phyloP scores from a whole-genome alignment of 164 flowering plant species.

The Piper betle region DNA sequence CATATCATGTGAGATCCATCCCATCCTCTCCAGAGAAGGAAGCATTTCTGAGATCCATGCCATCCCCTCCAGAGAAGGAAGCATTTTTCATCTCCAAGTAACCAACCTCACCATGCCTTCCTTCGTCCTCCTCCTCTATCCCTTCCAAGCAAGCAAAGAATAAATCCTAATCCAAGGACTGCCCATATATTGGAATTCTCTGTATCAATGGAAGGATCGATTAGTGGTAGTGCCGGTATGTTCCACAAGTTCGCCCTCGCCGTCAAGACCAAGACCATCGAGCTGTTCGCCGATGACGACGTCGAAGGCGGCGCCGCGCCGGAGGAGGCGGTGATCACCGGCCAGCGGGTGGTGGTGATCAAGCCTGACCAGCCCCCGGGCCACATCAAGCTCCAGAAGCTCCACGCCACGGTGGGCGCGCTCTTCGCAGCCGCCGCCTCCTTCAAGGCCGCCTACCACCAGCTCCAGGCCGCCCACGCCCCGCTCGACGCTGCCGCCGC shows the following conservation, averaged over 20 bases:
- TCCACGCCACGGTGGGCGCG: slow-evolving; percentile 38
- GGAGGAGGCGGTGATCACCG: slow-evolving; percentile 8
- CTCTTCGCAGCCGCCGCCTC: slow-evolving; percentile 68
- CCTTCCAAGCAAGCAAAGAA: too few species aligned
- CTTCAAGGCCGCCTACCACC: slow-evolving; percentile 83
- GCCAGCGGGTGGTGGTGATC: slow-evolving; percentile 6
- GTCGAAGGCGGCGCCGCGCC: slow-evolving; percentile 3
- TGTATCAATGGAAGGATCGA: slow-evolving; percentile 15
- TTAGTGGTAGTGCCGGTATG: slow-evolving; percentile 49
- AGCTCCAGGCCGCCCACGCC: slow-evolving; percentile 74
- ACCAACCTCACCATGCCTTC: too few species aligned
- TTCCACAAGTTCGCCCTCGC: slow-evolving; percentile 82
- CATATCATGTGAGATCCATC: too few species aligned
- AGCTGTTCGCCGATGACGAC: slow-evolving; percentile 78
- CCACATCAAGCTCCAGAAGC: slow-evolving; percentile 29
- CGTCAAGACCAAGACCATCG: slow-evolving; percentile 79
- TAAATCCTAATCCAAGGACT: too few species aligned
- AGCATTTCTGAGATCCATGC: too few species aligned
- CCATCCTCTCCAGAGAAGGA: too few species aligned
- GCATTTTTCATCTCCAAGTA: too few species aligned
- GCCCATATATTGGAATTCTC: too few species aligned
- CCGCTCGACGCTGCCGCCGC: slow-evolving; percentile 51
- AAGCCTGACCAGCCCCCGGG: slow-evolving; percentile 6
- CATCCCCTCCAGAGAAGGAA: too few species aligned
- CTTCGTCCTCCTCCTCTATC: too few species aligned